Evolutionary conservation across 345 rosid species (phyloP).

Genomic region (Melastoma malabathricum): DNA sequence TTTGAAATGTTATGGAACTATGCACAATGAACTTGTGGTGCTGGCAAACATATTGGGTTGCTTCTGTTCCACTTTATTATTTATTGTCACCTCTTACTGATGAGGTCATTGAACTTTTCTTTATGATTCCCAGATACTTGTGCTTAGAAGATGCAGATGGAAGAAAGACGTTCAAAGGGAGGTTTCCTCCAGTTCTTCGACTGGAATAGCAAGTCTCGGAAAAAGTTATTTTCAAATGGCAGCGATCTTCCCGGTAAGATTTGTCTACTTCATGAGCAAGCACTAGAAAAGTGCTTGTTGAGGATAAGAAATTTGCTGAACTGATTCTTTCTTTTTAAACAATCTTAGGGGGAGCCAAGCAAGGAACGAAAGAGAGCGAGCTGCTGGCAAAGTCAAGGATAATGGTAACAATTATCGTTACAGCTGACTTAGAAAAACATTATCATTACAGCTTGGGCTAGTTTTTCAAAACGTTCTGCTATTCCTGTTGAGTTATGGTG

Average conservation of each 20-base stretch:
- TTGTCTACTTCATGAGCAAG: constrained; percentile 3
- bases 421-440: no score
- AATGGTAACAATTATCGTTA: constrained; percentile 15
- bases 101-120: not conserved
- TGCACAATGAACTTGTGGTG: no score
- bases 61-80: not conserved
- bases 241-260: constrained; percentile 32
- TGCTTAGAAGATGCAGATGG: constrained; percentile 43
- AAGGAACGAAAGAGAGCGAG: constrained; percentile 31
- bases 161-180: constrained; percentile 58
- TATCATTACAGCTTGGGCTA: constrained; percentile 1
- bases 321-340: not conserved
- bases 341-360: constrained; percentile 25
- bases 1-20: no score
- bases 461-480: not conserved
- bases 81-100: not conserved
- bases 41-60: no score
- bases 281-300: not conserved
- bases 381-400: constrained; percentile 15
- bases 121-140: constrained; percentile 12
- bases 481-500: not conserved
- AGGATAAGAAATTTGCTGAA: not conserved
- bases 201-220: constrained; percentile 79
- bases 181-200: constrained; percentile 61
- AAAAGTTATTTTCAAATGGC: constrained; percentile 49